Base-by-base conservation (phyloP, 2,329 filamentous ascomycete species). In the Xylariales sp. region DNA sequence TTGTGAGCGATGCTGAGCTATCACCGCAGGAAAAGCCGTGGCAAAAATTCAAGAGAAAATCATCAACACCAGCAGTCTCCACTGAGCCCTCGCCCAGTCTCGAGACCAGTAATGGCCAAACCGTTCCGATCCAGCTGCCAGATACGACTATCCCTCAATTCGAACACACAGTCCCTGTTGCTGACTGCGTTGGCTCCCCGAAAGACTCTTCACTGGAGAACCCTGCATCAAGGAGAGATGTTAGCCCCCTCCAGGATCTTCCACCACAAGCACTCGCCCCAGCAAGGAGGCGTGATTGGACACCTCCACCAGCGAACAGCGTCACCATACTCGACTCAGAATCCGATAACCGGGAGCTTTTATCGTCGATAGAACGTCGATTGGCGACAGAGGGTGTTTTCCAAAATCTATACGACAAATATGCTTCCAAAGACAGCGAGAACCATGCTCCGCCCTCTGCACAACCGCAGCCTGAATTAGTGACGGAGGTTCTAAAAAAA, bases 271-370 rank as follows among this genome's bases (percentile, higher is more conserved):
- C 74, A 36, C 57, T 55, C 31, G 84, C 83, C 6, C 55, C 74
- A 18, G 65, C 62, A 31, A 69, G 84, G 42, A 70, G 78, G 42
- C 52, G 62, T 12, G 71, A 81, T 41, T 89, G 85, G 85, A 89
- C 85, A 1, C 85, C 83, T 3, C 73, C 78, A 4, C 69, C 66
- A 32, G 53, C 66, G 23, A 67, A 66, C 29, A 48, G 47, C 1
- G 40, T 54, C 4, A 42, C 54, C 40, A 49, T 44, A 27, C 45
- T 57, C 3, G 53, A 54, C 12, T 55, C 58, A 0, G 57, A 57
- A 6, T 56, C 65, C 0, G 48, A 58, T 23, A 36, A 50, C 5
- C 44, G 48, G 13, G 64, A 63, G 31, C 33, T 61, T 6, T 46
- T 51, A 12, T 62, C 56, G 5, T 56, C 56, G 2, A 30, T 49